A percentile compares a stretch with the other conserved stretches of the same genome.
Conservation (phyloP, 352 stramenopile species). For the Globisporangium mamillatum region DNA sequence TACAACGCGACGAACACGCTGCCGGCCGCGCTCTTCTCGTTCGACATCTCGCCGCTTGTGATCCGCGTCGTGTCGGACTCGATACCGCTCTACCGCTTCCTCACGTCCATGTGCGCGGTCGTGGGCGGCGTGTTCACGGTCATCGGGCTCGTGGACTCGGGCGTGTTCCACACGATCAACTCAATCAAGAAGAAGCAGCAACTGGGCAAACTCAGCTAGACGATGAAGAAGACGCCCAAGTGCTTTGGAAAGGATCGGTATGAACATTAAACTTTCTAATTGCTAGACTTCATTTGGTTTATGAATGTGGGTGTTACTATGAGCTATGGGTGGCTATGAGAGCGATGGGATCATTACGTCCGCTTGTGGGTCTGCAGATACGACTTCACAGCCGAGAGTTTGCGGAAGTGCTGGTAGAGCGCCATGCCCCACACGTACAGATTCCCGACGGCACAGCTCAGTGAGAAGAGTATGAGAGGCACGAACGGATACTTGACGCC, state of each 20-base stretch:
- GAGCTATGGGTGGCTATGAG: not conserved
- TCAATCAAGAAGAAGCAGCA: conserved; percentile 85
- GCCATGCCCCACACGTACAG: conserved; percentile 73
- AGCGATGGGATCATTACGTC: not conserved
- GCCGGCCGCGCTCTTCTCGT: conserved; percentile 69
- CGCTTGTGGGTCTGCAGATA: conserved; percentile 37
- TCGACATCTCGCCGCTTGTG: conserved; percentile 80
- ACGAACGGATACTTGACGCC: conserved; percentile 62
- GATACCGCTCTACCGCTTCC: conserved; percentile 82
- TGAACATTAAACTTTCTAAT: conserved; percentile 7
- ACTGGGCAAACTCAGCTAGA: conserved; percentile 61
- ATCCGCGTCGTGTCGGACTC: conserved; percentile 64
- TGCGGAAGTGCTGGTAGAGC: conserved; percentile 60
- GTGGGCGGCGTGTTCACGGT: conserved; percentile 84
- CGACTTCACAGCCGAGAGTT: conserved; percentile 66
- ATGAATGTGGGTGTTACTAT: not conserved
- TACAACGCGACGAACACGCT: conserved; percentile 62
- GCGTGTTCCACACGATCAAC: conserved; percentile 77
- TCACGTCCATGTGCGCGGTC: conserved; percentile 81
- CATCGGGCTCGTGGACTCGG: conserved; percentile 79
- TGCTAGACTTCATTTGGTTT: conserved; percentile 10
- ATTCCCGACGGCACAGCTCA: conserved; percentile 68
- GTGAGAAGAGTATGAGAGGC: conserved; percentile 77
- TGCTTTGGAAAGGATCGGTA: not conserved
- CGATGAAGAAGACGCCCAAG: not conserved